phyloP scores from a whole-genome alignment of 306 rosid genomes.

The Acacia acuminata region DNA sequence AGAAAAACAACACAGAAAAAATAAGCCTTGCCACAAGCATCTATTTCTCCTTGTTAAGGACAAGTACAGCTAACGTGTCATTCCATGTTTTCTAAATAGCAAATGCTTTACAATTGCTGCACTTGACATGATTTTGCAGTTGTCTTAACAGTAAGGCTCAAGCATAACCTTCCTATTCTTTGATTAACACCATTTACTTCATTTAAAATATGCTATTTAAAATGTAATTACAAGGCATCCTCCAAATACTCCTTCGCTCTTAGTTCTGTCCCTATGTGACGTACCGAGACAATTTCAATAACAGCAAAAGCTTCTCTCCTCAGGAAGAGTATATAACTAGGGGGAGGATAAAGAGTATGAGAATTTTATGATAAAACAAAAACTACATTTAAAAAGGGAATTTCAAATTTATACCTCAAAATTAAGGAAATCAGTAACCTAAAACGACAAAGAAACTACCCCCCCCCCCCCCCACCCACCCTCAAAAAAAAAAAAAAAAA shows the following conservation, averaged over 20 bases:
- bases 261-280: not conserved
- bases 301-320: slow-evolving; percentile 11
- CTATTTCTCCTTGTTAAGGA: not conserved
- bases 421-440: not conserved
- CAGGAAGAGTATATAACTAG: not conserved
- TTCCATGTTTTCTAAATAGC: not conserved
- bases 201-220: not conserved
- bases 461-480: fast-evolving
- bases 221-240: not conserved
- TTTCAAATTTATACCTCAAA: not conserved
- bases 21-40: not conserved
- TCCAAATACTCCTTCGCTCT: not conserved
- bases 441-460: not conserved
- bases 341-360: slow-evolving; percentile 1
- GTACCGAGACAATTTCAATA: not conserved
- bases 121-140: not conserved
- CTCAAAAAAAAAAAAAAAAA: too few species aligned
- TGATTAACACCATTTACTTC: not conserved
- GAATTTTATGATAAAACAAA: not conserved
- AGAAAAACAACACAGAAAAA: not conserved
- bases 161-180: not conserved
- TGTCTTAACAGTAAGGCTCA: slow-evolving; percentile 1
- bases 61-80: not conserved
- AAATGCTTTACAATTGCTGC: not conserved
- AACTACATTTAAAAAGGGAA: not conserved